phyloP scores from a whole-genome alignment of 148 eudicot genomes.

The Vaccinium myrtillus region DNA sequence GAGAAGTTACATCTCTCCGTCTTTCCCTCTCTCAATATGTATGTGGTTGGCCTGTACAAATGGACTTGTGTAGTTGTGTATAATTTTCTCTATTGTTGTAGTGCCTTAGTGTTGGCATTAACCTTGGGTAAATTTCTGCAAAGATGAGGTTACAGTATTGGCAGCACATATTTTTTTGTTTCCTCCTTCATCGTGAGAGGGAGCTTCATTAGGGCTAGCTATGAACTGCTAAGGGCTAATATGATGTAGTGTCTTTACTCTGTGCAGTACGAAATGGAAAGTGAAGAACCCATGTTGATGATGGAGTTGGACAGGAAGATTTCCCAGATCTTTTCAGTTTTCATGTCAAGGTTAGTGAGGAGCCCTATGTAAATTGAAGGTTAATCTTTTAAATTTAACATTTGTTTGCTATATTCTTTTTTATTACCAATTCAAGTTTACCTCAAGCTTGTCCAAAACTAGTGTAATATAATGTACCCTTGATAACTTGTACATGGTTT shows the following conservation, averaged over 20 bases:
- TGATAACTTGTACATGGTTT: not conserved
- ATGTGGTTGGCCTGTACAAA: not conserved
- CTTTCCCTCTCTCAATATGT: not conserved
- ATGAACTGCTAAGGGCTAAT: not conserved
- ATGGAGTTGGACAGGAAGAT: slow-evolving; percentile 23
- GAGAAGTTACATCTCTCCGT: not conserved
- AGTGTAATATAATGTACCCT: not conserved
- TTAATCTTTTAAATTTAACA: not conserved
- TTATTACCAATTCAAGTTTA: not conserved
- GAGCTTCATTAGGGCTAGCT: not conserved
- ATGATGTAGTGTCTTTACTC: not conserved
- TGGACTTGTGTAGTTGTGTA: not conserved
- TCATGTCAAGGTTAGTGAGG: slow-evolving; percentile 35
- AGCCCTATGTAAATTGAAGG: not conserved
- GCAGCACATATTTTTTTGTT: not conserved
- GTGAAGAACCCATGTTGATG: slow-evolving; percentile 4
- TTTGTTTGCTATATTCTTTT: not conserved
- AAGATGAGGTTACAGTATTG: not conserved
- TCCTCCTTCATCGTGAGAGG: not conserved
- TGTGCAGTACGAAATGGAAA: slow-evolving; percentile 22
- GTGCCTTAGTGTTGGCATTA: not conserved
- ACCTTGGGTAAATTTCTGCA: not conserved
- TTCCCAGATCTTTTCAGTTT: slow-evolving; percentile 27
- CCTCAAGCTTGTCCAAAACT: not conserved
- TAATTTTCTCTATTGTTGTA: not conserved